A percentile compares a stretch with the other conserved stretches of the same genome.
phyloP scores from a whole-genome alignment of 2,329 filamentous ascomycete species.

The Emergomyces pasteurianus region DNA sequence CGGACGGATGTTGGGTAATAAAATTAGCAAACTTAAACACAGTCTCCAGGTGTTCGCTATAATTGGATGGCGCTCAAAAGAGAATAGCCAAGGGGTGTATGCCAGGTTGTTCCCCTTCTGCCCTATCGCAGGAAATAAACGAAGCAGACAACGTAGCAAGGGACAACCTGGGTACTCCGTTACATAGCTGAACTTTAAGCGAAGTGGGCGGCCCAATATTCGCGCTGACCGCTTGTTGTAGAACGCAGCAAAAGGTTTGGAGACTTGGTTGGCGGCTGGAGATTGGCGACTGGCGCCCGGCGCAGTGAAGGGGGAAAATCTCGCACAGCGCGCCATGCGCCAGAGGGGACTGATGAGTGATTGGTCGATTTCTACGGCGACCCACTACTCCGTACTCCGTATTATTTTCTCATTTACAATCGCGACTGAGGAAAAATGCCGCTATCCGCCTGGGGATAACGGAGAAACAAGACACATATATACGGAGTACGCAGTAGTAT shows the following conservation, averaged over 20 bases:
- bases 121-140: not conserved
- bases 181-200: not conserved
- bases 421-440: too few species aligned
- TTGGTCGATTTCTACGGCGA: not conserved
- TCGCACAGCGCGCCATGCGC: not conserved
- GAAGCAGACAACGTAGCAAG: not conserved
- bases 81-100: not conserved
- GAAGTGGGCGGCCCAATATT: not conserved
- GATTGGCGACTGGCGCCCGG: constrained; percentile 4
- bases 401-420: not conserved
- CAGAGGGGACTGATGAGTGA: not conserved
- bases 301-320: not conserved
- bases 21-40: not conserved
- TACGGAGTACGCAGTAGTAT: too few species aligned
- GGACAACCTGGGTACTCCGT: too few species aligned
- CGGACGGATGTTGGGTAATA: too few species aligned
- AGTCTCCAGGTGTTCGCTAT: not conserved
- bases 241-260: not conserved
- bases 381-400: not conserved
- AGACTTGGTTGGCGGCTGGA: not conserved
- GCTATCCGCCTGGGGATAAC: too few species aligned
- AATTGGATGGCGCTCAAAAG: not conserved
- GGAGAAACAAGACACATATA: too few species aligned
- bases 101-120: not conserved
- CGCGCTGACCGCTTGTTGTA: not conserved